A percentile compares a stretch with the other conserved stretches of the same genome.
These are phyloP conservation scores for Phytophthora idaei DNA, from an alignment of 352 stramenopile species.

Conservation along the genomic window DNA sequence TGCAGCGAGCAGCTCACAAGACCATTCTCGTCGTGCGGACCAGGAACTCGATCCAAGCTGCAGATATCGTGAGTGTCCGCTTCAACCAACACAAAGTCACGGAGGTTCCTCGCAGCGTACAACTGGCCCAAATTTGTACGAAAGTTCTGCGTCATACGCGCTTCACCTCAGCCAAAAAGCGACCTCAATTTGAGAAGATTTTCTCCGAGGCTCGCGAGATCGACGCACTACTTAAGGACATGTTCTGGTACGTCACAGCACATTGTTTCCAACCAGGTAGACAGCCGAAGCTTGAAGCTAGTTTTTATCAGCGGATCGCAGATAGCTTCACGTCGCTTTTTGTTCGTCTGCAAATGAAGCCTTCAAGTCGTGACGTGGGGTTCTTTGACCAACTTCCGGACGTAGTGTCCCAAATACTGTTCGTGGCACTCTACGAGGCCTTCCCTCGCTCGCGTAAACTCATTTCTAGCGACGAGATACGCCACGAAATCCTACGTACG, in stretches of 20 bases:
- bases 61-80: slow-evolving; percentile 67
- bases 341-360: slow-evolving; percentile 62
- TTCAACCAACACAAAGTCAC: slow-evolving; percentile 55
- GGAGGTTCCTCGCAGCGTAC: slow-evolving; percentile 57
- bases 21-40: slow-evolving; percentile 75
- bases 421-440: slow-evolving; percentile 69
- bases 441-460: slow-evolving; percentile 68
- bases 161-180: slow-evolving; percentile 41
- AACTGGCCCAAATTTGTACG: slow-evolving; percentile 48
- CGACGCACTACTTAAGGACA: slow-evolving; percentile 66
- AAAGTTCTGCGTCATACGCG: slow-evolving; percentile 57
- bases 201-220: slow-evolving; percentile 52
- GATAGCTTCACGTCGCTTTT: slow-evolving; percentile 75
- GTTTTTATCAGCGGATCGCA: slow-evolving; percentile 67
- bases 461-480: slow-evolving; percentile 42
- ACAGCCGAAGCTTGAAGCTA: slow-evolving; percentile 45
- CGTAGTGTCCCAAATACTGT: slow-evolving; percentile 65
- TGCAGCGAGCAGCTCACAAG: slow-evolving; percentile 73
- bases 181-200: slow-evolving; percentile 46
- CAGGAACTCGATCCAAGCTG: slow-evolving; percentile 72
- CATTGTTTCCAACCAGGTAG: slow-evolving; percentile 60
- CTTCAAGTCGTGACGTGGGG: slow-evolving; percentile 46
- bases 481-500: slow-evolving; percentile 48
- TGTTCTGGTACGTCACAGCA: slow-evolving; percentile 77
- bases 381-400: slow-evolving; percentile 69